Percentiles rank a stretch among this genome's conserved stretches.
Conservation (phyloP, 2,329 filamentous ascomycete species). For the Neonectria faginata region DNA sequence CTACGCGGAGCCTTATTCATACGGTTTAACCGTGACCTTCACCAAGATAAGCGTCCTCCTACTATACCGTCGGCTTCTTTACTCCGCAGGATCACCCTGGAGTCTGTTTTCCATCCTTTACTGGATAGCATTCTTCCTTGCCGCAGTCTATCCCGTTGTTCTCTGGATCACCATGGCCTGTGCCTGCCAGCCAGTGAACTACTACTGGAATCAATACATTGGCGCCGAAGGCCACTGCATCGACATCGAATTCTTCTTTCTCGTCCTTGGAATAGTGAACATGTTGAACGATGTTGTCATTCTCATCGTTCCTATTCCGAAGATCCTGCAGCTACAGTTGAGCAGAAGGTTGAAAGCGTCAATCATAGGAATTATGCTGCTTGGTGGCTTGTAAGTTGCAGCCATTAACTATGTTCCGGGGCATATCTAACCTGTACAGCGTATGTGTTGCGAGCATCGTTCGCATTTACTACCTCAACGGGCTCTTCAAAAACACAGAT, state of each 20-base stretch:
- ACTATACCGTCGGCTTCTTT: conserved; percentile 26
- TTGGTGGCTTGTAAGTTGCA: conserved; percentile 30
- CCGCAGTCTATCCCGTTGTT: conserved; percentile 10
- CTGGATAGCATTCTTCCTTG: conserved; percentile 15
- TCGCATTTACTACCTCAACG: conserved; percentile 29
- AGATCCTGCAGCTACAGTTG: conserved; percentile 27
- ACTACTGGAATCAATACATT: conserved; percentile 28
- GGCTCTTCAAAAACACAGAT: conserved; percentile 19
- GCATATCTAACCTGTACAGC: conserved; percentile 3
- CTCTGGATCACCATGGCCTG: conserved; percentile 24
- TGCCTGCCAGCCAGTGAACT: conserved; percentile 23
- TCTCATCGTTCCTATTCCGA: conserved; percentile 29
- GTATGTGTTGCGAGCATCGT: conserved; percentile 31
- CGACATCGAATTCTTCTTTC: conserved; percentile 20
- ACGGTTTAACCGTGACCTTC: conserved; percentile 21
- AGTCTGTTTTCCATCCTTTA: conserved; percentile 15
- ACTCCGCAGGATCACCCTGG: neutral
- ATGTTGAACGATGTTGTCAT: conserved; percentile 29
- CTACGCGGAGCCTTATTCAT: conserved; percentile 21
- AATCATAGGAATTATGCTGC: conserved; percentile 28
- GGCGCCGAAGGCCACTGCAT: conserved; percentile 27
- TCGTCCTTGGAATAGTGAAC: conserved; percentile 26
- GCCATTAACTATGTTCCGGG: too few species aligned
- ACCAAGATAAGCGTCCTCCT: conserved; percentile 30
- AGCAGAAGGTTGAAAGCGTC: conserved; percentile 20